These are phyloP conservation scores for Claviceps sorghi DNA, from an alignment of 2,329 filamentous ascomycete species.

Conservation along the genomic window DNA sequence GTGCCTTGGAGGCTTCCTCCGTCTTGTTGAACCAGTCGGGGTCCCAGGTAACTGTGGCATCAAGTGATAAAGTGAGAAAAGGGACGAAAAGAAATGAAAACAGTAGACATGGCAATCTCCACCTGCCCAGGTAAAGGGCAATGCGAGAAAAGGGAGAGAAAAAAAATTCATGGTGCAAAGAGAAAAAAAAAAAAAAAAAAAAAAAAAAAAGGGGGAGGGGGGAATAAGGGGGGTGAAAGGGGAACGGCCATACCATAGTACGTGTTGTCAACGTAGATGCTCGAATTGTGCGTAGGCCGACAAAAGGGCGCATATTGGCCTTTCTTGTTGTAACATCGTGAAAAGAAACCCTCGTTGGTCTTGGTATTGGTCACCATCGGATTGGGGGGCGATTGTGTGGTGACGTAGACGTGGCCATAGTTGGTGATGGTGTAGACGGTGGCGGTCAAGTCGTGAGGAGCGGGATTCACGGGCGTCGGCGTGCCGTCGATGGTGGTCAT, in stretches of 20 bases:
- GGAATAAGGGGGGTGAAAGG: too few relatives aligned
- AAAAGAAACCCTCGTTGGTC: conserved; percentile 32
- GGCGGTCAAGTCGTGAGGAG: conserved; percentile 33
- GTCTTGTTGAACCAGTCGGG: conserved; percentile 32
- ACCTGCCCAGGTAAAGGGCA: neutral
- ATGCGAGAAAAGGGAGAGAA: too few relatives aligned
- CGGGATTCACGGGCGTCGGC: conserved; percentile 22
- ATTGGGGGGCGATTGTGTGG: conserved; percentile 28
- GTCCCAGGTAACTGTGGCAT: conserved; percentile 39
- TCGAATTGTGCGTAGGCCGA: conserved; percentile 27
- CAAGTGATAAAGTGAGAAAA: neutral
- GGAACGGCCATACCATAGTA: conserved; percentile 38
- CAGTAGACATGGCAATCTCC: neutral
- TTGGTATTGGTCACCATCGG: conserved; percentile 26
- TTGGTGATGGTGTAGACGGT: conserved; percentile 24
- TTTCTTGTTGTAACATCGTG: conserved; percentile 33
- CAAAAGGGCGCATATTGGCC: conserved; percentile 37
- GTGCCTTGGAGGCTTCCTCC: conserved; percentile 21
- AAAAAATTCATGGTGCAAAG: neutral
- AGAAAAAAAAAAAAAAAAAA: neutral
- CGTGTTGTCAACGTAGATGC: conserved; percentile 28
- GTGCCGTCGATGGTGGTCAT: conserved; percentile 30
- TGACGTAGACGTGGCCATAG: conserved; percentile 24
- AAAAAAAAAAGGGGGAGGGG: too few relatives aligned
- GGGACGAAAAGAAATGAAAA: neutral